phyloP scores from a whole-genome alignment of 2,329 filamentous ascomycete species.

The Dactylellina haptotyla region DNA sequence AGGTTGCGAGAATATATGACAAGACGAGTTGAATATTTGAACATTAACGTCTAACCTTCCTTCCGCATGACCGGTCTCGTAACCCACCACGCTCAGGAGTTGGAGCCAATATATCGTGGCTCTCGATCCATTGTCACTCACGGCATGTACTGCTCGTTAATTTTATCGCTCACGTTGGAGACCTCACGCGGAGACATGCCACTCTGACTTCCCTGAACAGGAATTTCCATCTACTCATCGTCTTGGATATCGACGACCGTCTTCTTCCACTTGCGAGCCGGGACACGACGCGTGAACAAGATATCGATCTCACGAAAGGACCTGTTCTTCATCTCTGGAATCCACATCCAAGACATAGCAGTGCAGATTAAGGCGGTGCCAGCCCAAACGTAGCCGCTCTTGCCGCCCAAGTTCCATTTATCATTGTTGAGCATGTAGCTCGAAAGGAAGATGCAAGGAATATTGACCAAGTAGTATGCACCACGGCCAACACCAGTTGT shows the following conservation, averaged over 20 bases:
- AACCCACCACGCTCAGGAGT: too few relatives aligned
- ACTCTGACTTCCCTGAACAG: conserved; percentile 20
- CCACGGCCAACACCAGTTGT: conserved; percentile 66
- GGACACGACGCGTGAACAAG: conserved; percentile 33
- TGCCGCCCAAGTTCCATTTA: conserved; percentile 33
- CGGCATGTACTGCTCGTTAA: not conserved
- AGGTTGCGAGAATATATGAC: not conserved
- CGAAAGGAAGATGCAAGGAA: conserved; percentile 64
- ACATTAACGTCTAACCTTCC: too few relatives aligned
- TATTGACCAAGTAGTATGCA: conserved; percentile 65
- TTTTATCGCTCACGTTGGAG: conserved; percentile 8
- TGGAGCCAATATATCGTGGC: too few relatives aligned
- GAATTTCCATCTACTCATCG: conserved; percentile 68
- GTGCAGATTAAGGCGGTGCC: conserved; percentile 60
- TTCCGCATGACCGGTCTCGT: too few relatives aligned
- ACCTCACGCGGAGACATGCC: not conserved
- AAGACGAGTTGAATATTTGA: not conserved
- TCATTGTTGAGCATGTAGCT: conserved; percentile 58
- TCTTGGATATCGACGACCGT: conserved; percentile 70
- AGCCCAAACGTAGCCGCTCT: conserved; percentile 63
- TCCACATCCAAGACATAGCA: conserved; percentile 63
- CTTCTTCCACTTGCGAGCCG: conserved; percentile 63
- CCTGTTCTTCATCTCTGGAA: conserved; percentile 63
- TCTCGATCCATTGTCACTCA: not conserved
- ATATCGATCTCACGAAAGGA: conserved; percentile 37